Evolutionary conservation across 345 rosid genomes (phyloP).

Genomic region (Eucalyptus tenuipes): DNA sequence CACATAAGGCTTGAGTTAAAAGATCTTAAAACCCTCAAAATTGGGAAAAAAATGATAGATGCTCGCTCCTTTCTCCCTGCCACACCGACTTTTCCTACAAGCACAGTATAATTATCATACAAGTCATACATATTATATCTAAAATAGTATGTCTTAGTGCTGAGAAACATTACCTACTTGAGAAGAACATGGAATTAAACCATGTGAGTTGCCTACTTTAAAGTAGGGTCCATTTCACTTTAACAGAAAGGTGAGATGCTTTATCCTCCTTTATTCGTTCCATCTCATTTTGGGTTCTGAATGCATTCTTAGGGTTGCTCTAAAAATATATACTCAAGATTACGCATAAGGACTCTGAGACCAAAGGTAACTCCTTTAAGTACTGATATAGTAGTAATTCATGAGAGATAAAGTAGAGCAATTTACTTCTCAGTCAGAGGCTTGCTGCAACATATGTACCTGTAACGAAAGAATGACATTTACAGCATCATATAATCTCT

Average conservation of each 20-base stretch:
- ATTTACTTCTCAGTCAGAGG: neutral
- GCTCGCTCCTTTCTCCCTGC: neutral
- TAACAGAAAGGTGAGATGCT: neutral
- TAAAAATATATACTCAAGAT: neutral
- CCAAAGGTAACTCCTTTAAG: neutral
- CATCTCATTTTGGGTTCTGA: neutral
- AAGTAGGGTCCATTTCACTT: neutral
- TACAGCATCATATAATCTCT: conserved; percentile 62
- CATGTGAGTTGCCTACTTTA: neutral
- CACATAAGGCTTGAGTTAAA: neutral
- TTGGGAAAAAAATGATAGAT: neutral
- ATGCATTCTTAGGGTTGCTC: neutral
- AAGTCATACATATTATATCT: neutral
- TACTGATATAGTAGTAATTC: neutral
- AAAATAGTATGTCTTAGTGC: neutral
- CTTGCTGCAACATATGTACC: conserved; percentile 26
- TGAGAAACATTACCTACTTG: neutral
- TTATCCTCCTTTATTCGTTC: neutral
- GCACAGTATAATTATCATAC: neutral
- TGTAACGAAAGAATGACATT: conserved; percentile 83
- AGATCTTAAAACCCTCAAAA: neutral
- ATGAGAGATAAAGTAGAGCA: neutral
- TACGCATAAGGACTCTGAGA: neutral
- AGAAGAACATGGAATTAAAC: neutral
- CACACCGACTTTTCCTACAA: neutral